Conservation (phyloP, 768 basidiomycete genomes). For the Epithele typhae region DNA sequence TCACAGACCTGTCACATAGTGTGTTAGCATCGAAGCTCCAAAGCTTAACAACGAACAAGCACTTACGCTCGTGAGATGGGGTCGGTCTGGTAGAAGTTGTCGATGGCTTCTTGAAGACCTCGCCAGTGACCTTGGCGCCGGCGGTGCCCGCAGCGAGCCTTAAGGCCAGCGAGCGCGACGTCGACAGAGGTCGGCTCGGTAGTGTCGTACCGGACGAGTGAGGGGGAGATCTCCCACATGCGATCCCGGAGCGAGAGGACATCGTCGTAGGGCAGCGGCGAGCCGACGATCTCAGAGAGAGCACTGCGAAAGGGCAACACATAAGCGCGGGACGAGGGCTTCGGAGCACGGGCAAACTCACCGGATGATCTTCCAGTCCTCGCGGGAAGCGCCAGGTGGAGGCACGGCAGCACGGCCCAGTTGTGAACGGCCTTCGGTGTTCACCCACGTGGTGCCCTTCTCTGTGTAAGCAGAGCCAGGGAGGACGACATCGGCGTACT, state of each 20-base stretch:
- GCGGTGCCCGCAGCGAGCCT: conserved; percentile 49
- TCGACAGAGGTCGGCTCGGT: conserved; percentile 74
- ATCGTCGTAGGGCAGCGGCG: conserved; percentile 86
- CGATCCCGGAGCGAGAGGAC: conserved; percentile 80
- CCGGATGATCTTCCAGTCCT: conserved; percentile 98
- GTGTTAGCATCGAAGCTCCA: neutral
- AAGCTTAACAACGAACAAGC: neutral
- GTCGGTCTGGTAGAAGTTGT: conserved; percentile 96
- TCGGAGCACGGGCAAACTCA: conserved; percentile 21
- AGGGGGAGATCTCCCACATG: conserved; percentile 95
- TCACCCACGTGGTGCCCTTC: conserved; percentile 88
- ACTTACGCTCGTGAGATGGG: conserved; percentile 90
- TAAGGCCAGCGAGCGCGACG: conserved; percentile 67
- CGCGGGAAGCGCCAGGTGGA: conserved; percentile 90
- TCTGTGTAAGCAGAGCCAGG: conserved; percentile 95
- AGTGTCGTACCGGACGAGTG: conserved; percentile 80
- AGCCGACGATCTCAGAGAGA: conserved; percentile 80
- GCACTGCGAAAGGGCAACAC: conserved; percentile 50
- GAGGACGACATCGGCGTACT: conserved; percentile 94
- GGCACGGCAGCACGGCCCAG: conserved; percentile 87
- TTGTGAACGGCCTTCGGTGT: conserved; percentile 93
- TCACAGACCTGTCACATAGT: conserved; percentile 61
- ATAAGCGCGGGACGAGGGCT: neutral
- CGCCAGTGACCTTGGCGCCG: conserved; percentile 51
- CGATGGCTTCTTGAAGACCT: conserved; percentile 70